Evolutionary conservation across 768 basidiomycete species (phyloP), one percentile per base, ranked within the genome.

Genomic region (Kwoniella sp.): DNA sequence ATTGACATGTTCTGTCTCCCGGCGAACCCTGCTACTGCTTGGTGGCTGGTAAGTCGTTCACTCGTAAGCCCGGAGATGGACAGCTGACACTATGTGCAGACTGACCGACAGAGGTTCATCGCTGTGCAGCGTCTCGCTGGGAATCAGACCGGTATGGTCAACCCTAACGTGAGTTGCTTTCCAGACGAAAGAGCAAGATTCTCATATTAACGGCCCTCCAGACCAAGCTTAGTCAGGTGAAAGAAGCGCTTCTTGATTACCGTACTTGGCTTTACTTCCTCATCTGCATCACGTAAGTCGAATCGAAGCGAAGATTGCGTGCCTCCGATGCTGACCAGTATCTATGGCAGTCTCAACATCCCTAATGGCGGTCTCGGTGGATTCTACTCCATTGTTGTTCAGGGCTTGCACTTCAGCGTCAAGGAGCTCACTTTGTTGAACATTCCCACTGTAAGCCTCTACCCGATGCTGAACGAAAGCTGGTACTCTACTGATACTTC

Each of bases 31-130:
- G 61, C 60, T 4, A 63, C 44, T 2, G 68, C 75, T 17, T 57
- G 72, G 55, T 77, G 72, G 72, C 65, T 77, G 40, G 62, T 64
- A 29, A 57, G 62, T n/a, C n/a, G n/a, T n/a, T n/a, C n/a, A n/a
- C n/a, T n/a, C n/a, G n/a, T n/a, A n/a, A n/a, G n/a, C n/a, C n/a
- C n/a, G n/a, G n/a, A n/a, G n/a, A n/a, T n/a, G n/a, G 26, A 48
- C 21, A 19, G 24, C 55, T 49, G 30, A 63, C 44, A 26, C 50
- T 12, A 33, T 13, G 4, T 27, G 8, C 48, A 64, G 62, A 70
- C 68, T 44, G 49, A 55, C 2, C 57, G 72, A n/a, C 67, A 77
- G 47, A 57, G 60, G 15, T 68, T 68, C 26, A 69, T 74, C 29
- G 75, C 75, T 7, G 58, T 60, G 24, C 27, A 51, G 17, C 60